phyloP scores from a whole-genome alignment of 208 protist species.

The Leishmania aethiopica region DNA sequence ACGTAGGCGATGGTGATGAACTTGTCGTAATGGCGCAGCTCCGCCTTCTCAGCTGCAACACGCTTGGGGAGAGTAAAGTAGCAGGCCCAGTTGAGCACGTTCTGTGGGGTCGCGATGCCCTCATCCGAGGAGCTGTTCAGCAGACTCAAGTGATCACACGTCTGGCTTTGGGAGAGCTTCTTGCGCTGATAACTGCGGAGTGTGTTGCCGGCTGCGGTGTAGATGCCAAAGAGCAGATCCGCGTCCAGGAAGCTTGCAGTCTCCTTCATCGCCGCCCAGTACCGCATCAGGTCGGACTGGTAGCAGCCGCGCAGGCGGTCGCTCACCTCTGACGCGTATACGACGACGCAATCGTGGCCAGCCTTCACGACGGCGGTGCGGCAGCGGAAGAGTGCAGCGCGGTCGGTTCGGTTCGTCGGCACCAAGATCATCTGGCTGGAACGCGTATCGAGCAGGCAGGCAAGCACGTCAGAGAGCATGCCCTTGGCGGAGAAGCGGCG shows the following conservation, averaged over 20 bases:
- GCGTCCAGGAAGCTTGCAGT: constrained; percentile 42
- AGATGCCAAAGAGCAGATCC: constrained; percentile 67
- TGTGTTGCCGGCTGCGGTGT: constrained; percentile 54
- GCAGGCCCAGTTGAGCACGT: constrained; percentile 61
- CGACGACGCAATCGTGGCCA: constrained; percentile 53
- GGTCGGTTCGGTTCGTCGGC: constrained; percentile 87
- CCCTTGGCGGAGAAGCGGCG: constrained; percentile 70
- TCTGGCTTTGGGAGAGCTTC: constrained; percentile 22
- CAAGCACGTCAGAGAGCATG: constrained; percentile 86
- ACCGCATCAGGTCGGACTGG: constrained; percentile 70
- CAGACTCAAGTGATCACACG: constrained; percentile 6
- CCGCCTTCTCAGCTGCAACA: constrained; percentile 43
- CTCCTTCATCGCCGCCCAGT: constrained; percentile 71
- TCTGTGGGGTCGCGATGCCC: constrained; percentile 26
- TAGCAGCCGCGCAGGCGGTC: constrained; percentile 63
- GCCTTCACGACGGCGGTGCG: constrained; percentile 71
- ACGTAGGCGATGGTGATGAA: constrained; percentile 73
- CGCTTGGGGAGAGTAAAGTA: constrained; percentile 49
- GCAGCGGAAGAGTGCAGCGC: constrained; percentile 74
- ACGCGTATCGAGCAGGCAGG: constrained; percentile 64
- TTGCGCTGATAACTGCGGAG: constrained; percentile 51
- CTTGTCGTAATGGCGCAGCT: constrained; percentile 53
- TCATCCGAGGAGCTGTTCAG: constrained; percentile 14
- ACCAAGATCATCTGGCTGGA: constrained; percentile 72
- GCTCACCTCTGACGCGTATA: constrained; percentile 73